Conservation (phyloP, 108 stramenopile species). For the Cyclostephanos invisitatus region DNA sequence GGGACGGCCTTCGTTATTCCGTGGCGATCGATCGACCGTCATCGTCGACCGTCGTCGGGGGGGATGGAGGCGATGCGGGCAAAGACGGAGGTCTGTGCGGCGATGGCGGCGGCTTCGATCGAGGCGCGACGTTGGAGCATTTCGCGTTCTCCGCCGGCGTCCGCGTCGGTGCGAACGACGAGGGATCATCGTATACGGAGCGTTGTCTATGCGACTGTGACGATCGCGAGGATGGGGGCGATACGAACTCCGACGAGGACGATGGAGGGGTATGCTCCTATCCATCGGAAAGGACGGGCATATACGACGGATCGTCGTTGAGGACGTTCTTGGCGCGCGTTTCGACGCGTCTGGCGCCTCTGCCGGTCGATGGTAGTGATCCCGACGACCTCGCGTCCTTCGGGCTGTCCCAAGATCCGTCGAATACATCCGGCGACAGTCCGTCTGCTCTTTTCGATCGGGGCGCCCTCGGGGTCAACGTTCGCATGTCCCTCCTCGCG, state of each 20-base stretch:
- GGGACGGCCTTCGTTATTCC: background rate
- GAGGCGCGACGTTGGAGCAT: constrained; percentile 63
- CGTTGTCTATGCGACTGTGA: constrained; percentile 13
- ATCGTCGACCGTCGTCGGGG: background rate
- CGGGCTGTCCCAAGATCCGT: constrained; percentile 32
- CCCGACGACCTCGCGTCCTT: constrained; percentile 55
- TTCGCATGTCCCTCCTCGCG: constrained; percentile 80
- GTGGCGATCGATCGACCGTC: background rate
- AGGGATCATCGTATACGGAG: constrained; percentile 18
- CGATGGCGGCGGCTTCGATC: background rate
- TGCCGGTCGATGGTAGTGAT: constrained; percentile 67
- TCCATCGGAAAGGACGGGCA: constrained; percentile 14
- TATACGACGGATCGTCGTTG: constrained; percentile 28
- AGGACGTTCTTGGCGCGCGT: constrained; percentile 30
- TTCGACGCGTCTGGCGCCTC: constrained; percentile 38
- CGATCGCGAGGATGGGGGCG: background rate
- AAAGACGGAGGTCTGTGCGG: background rate
- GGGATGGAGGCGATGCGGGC: background rate
- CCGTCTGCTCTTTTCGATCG: constrained; percentile 53
- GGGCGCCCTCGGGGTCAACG: constrained; percentile 88
- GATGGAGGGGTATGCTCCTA: constrained; percentile 11
- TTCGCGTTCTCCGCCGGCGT: constrained; percentile 62
- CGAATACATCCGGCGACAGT: constrained; percentile 12
- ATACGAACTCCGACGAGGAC: background rate
- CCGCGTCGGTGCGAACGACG: background rate